These are phyloP conservation scores for Abrus precatorius DNA, from an alignment of 306 rosid genomes.

Conservation along the genomic window DNA sequence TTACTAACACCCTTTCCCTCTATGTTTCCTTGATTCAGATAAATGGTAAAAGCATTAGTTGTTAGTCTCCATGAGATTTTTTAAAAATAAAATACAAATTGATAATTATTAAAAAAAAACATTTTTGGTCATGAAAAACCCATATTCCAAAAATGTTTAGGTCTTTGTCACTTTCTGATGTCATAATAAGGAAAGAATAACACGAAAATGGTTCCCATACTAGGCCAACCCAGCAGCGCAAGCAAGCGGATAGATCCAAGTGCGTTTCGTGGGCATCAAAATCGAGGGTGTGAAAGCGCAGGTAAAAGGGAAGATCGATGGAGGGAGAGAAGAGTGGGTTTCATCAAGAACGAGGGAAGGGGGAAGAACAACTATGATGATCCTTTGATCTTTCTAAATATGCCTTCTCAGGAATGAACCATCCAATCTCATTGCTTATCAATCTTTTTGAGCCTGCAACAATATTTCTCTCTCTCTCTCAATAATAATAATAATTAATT, in stretches of 20 bases:
- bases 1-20: too few species aligned
- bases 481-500: conserved; percentile 11
- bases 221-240: neutral
- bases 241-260: neutral
- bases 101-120: too few species aligned
- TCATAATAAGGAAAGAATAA: too few species aligned
- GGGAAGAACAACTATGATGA: conserved; percentile 64
- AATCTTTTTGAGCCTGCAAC: conserved; percentile 41
- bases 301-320: conserved; percentile 35
- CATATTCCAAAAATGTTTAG: too few species aligned
- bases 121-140: too few species aligned
- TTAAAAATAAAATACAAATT: too few species aligned
- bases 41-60: too few species aligned
- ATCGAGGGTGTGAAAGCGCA: conserved; percentile 55
- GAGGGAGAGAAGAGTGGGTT: conserved; percentile 44
- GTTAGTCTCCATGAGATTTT: too few species aligned
- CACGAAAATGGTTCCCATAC: neutral
- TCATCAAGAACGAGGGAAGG: conserved; percentile 69
- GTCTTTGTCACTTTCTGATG: too few species aligned
- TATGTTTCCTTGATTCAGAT: too few species aligned
- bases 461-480: conserved; percentile 19
- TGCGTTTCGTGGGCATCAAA: conserved; percentile 55
- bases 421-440: conserved; percentile 60
- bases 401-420: conserved; percentile 58
- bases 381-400: conserved; percentile 64